phyloP scores from a whole-genome alignment of 805 yeast species.

The Wickerhamiella australiensis region DNA sequence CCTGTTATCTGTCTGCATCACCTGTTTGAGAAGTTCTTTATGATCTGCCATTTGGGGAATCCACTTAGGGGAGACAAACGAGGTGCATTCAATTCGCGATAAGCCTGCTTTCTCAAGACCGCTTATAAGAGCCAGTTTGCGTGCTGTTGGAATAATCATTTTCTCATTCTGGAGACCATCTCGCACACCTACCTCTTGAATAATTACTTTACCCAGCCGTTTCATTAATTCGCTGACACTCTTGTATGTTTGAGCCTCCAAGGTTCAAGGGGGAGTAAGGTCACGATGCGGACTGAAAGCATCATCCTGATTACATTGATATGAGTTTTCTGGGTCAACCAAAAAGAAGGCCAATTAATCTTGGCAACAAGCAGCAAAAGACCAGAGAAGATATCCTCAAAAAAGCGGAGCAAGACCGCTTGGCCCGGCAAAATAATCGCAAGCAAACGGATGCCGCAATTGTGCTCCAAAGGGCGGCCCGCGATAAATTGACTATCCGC shows the following conservation, averaged over 20 bases:
- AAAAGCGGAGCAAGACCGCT: constrained; percentile 54
- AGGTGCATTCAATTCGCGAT: constrained; percentile 23
- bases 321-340: constrained; percentile 57
- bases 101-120: constrained; percentile 23
- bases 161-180: constrained; percentile 29
- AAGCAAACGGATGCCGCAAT: constrained; percentile 38
- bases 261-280: not conserved
- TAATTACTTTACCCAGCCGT: constrained; percentile 13
- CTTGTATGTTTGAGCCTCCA: not conserved
- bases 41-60: constrained; percentile 29
- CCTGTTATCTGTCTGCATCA: not conserved
- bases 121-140: constrained; percentile 23
- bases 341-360: constrained; percentile 48
- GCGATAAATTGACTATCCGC: constrained; percentile 32
- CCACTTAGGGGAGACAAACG: constrained; percentile 30
- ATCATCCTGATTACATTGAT: not conserved
- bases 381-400: constrained; percentile 40
- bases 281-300: not conserved
- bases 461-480: constrained; percentile 39
- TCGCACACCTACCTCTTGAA: constrained; percentile 27
- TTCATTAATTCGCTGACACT: too few relatives aligned
- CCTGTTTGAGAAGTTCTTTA: constrained; percentile 15
- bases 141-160: constrained; percentile 20
- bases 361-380: constrained; percentile 34
- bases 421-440: constrained; percentile 47